Evolutionary conservation across 441 rosid genomes (phyloP), one percentile per base, ranked within the genome.

Genomic region (Pelargonium myrrhifolium): DNA sequence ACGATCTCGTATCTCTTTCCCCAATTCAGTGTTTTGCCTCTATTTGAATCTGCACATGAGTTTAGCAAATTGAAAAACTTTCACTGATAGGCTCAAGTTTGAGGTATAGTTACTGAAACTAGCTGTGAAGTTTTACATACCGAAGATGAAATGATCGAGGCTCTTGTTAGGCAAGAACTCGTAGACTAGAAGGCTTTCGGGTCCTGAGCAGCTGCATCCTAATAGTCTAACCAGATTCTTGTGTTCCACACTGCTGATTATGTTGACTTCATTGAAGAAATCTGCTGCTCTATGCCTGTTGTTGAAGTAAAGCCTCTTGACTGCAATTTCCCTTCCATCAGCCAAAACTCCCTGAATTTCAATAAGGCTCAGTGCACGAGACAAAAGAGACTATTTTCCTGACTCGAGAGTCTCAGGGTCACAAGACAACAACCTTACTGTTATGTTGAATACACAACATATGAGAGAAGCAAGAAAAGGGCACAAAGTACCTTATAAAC

Each of bases 321-420:
- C 99, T 0, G 97, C 99, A 3, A 91, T 94, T 65, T 91, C 97
- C 77, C 97, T 71, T 77, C 96, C 97, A 24, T 94, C 99, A 0
- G 81, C 79, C 70, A 91, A 82, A 74, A 81, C 87, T 59, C 99
- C 99, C 97, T 94, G 77, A 15, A 71, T 49, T 24, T 4, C 58
- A 37, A 39, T 65, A 43, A 26, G 6, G 37, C 58, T 60, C 42
- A 17, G 26, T 3, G 12, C 24, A 18, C 4, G 17, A 60, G 67
- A 43, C 12, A 37, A 2, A 31, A n/a, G 37, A 37, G 40, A 37
- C 40, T 37, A 9, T 37, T 37, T 37, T 37, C 40, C 40, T 37
- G 40, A 37, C 40, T 37, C 40, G 40, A 37, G 40, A 37, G 40
- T 37, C 40, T 4, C 40, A 37, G 40, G 40, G 40, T 37, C 40